phyloP scores from a whole-genome alignment of 2,329 filamentous ascomycete genomes.

The Eutypa lata region DNA sequence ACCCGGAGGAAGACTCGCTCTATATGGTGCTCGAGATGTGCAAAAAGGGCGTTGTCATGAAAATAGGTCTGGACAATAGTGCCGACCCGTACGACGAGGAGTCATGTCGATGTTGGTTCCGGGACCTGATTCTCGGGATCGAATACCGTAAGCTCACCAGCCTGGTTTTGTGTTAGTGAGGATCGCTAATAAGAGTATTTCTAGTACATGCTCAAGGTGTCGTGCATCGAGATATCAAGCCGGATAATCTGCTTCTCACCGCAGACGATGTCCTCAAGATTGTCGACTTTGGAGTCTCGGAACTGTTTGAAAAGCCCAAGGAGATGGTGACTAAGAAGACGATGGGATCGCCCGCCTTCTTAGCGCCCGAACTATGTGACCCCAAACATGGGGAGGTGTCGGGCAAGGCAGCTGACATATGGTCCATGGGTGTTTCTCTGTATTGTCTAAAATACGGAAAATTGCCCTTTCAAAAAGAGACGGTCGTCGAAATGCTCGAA shows the following conservation, averaged over 20 bases:
- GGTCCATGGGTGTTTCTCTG: constrained; percentile 96
- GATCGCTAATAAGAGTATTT: constrained; percentile 18
- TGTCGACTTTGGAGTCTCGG: constrained; percentile 97
- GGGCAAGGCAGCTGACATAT: constrained; percentile 88
- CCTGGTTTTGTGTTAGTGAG: background rate
- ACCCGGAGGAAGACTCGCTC: constrained; percentile 89
- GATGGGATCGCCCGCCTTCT: constrained; percentile 89
- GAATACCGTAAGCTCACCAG: constrained; percentile 69
- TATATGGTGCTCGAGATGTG: constrained; percentile 99
- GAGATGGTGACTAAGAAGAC: constrained; percentile 92
- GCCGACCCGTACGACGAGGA: constrained; percentile 82
- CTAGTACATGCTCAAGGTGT: constrained; percentile 89
- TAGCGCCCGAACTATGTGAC: constrained; percentile 89
- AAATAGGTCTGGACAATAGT: constrained; percentile 80
- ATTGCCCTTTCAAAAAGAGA: constrained; percentile 79
- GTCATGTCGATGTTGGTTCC: constrained; percentile 84
- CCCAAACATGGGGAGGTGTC: constrained; percentile 83
- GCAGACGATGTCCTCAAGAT: constrained; percentile 93
- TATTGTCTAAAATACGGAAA: constrained; percentile 88
- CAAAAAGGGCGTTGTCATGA: constrained; percentile 96
- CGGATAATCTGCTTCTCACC: constrained; percentile 89
- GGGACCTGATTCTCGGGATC: constrained; percentile 89
- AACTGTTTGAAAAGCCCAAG: constrained; percentile 87
- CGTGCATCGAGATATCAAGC: constrained; percentile 96
- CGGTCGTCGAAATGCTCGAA: constrained; percentile 83